A percentile compares a stretch with the other conserved stretches of the same genome.
These are phyloP conservation scores for Silene noctiflora DNA, from an alignment of 179 eudicot species.

Conservation along the genomic window DNA sequence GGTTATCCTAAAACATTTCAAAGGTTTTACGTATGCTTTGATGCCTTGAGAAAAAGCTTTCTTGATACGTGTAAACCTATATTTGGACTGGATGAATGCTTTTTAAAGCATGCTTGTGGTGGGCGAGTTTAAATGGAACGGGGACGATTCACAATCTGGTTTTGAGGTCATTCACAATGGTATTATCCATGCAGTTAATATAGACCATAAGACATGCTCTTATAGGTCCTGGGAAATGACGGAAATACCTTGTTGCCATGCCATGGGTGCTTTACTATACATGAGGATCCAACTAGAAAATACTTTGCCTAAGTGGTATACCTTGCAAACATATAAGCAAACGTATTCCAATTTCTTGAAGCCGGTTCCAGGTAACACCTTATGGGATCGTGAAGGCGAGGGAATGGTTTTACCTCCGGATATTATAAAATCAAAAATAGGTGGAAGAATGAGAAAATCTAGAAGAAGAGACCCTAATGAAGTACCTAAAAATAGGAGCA, in stretches of 20 bases:
- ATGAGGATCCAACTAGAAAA: not conserved
- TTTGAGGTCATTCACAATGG: slow-evolving; percentile 20
- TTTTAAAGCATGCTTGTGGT: slow-evolving; percentile 22
- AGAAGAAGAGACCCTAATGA: slow-evolving; percentile 11
- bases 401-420: slow-evolving; percentile 10
- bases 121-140: slow-evolving; percentile 21
- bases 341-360: not conserved
- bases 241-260: slow-evolving; percentile 19
- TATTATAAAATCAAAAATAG: not conserved
- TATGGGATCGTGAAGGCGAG: slow-evolving; percentile 4
- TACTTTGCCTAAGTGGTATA: slow-evolving; percentile 9
- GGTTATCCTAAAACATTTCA: not conserved
- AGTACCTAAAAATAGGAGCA: not conserved
- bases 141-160: slow-evolving; percentile 4
- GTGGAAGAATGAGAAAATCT: not conserved
- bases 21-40: slow-evolving; percentile 18
- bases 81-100: slow-evolving; percentile 20
- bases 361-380: not conserved
- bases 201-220: slow-evolving; percentile 10
- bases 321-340: not conserved
- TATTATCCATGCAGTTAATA: slow-evolving; percentile 2
- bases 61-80: slow-evolving; percentile 4
- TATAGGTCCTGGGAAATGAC: slow-evolving; percentile 17
- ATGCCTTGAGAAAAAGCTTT: slow-evolving; percentile 11
- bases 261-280: slow-evolving; percentile 14